Conservation (phyloP, 441 rosid genomes). For the Erysimum cheiri region DNA sequence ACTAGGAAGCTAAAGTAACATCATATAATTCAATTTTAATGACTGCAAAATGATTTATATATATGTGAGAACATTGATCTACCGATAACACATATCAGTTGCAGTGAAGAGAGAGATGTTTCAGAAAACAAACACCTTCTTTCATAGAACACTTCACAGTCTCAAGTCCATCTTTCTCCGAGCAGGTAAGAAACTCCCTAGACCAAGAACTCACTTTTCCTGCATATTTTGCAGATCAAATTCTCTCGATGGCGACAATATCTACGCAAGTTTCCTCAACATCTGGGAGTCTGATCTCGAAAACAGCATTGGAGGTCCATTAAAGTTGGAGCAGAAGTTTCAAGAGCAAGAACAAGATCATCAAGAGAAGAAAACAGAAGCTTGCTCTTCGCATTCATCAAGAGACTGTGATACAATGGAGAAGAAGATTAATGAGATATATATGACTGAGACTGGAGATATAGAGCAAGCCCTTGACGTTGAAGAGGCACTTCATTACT, state of each 20-base stretch:
- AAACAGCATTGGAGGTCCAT: constrained; percentile 30
- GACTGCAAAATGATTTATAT: constrained; percentile 23
- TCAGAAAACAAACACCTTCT: constrained; percentile 51
- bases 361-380: constrained; percentile 49
- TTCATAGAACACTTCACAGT: constrained; percentile 58
- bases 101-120: constrained; percentile 36
- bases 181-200: constrained; percentile 56
- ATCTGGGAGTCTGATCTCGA: constrained; percentile 57
- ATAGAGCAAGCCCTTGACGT: constrained; percentile 83
- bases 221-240: constrained; percentile 49
- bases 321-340: constrained; percentile 39
- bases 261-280: constrained; percentile 49
- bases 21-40: neutral
- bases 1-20: constrained; percentile 39
- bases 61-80: constrained; percentile 29
- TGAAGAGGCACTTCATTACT: constrained; percentile 93
- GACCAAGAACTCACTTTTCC: constrained; percentile 58
- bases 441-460: constrained; percentile 70
- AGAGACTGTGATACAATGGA: constrained; percentile 52
- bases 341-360: constrained; percentile 42
- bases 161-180: constrained; percentile 57
- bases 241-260: constrained; percentile 44
- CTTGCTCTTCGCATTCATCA: constrained; percentile 35
- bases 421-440: constrained; percentile 75
- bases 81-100: constrained; percentile 36